Evolutionary conservation across 768 basidiomycete genomes (phyloP).

Genomic region (Dictyophora rubrovolvata): DNA sequence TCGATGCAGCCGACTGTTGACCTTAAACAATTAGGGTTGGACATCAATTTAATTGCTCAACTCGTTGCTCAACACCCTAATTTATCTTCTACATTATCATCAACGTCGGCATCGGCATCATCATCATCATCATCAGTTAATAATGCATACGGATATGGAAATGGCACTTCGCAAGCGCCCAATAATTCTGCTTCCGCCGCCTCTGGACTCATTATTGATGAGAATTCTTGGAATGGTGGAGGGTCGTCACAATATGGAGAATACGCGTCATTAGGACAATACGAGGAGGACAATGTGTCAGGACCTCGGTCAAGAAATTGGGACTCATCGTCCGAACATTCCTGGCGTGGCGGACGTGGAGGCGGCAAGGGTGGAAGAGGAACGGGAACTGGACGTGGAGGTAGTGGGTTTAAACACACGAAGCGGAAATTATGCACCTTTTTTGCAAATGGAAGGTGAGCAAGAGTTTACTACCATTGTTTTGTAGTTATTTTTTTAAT

Average conservation of each 20-base stretch:
- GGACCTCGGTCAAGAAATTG: constrained; percentile 6
- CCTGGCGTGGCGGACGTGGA: constrained; percentile 26
- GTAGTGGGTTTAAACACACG: constrained; percentile 63
- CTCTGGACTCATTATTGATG: constrained; percentile 21
- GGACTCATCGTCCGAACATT: constrained; percentile 3
- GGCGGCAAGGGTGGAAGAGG: constrained; percentile 40
- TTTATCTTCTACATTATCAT: constrained; percentile 26
- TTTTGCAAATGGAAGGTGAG: constrained; percentile 89
- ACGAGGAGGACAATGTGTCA: constrained; percentile 27
- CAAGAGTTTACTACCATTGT: constrained; percentile 25
- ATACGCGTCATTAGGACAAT: constrained; percentile 25
- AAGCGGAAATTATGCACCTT: constrained; percentile 87
- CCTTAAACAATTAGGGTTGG: constrained; percentile 30
- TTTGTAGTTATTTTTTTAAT: constrained; percentile 24
- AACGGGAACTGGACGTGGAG: constrained; percentile 36
- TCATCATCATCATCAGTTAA: constrained; percentile 46
- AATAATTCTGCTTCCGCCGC: constrained; percentile 20
- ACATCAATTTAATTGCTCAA: constrained; percentile 32
- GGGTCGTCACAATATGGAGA: constrained; percentile 26
- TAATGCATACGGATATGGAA: constrained; percentile 1
- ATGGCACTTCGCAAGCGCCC: background rate
- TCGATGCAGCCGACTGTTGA: constrained; percentile 20
- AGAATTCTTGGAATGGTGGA: constrained; percentile 31
- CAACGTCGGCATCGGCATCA: constrained; percentile 37
- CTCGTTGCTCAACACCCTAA: constrained; percentile 30